Evolutionary conservation across 2,329 filamentous ascomycete genomes (phyloP).

Genomic region (Gyromitra esculenta): DNA sequence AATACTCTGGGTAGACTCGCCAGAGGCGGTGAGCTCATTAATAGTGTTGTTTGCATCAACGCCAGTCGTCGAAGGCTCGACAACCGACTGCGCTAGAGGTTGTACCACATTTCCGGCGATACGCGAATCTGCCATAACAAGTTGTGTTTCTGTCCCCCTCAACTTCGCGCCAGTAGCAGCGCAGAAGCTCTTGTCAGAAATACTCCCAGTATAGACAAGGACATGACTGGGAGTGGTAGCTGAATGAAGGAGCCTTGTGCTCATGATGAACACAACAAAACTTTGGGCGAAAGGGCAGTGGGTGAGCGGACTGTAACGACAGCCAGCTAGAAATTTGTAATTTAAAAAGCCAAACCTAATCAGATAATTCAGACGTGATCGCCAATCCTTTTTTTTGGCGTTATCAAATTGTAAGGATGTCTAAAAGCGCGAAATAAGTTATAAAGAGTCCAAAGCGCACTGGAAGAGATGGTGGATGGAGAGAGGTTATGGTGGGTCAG

Average conservation of each 20-base stretch:
- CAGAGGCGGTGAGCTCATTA: constrained; percentile 61
- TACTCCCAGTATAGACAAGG: constrained; percentile 32
- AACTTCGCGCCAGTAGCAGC: constrained; percentile 46
- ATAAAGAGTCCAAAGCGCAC: constrained; percentile 35
- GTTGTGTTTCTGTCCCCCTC: constrained; percentile 60
- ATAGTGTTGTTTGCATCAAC: constrained; percentile 65
- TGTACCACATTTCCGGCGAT: constrained; percentile 70
- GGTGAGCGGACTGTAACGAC: constrained; percentile 31
- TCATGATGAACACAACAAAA: constrained; percentile 32
- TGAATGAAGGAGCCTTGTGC: constrained; percentile 30
- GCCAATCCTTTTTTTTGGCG: constrained; percentile 49
- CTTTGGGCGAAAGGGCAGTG: constrained; percentile 31
- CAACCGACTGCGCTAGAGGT: constrained; percentile 68
- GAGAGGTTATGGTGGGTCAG: constrained; percentile 23
- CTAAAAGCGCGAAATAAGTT: constrained; percentile 43
- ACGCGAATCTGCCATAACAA: constrained; percentile 70
- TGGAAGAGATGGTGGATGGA: constrained; percentile 21
- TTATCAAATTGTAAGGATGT: constrained; percentile 36
- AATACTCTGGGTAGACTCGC: constrained; percentile 49
- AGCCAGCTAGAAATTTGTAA: constrained; percentile 35
- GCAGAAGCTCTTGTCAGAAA: constrained; percentile 42
- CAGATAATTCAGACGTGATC: constrained; percentile 52
- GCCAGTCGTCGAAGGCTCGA: constrained; percentile 65
- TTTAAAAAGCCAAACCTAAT: constrained; percentile 53
- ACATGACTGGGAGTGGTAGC: constrained; percentile 33